Base-by-base conservation (phyloP, 2,329 filamentous ascomycete species). In the Juglanconis juglandina region DNA sequence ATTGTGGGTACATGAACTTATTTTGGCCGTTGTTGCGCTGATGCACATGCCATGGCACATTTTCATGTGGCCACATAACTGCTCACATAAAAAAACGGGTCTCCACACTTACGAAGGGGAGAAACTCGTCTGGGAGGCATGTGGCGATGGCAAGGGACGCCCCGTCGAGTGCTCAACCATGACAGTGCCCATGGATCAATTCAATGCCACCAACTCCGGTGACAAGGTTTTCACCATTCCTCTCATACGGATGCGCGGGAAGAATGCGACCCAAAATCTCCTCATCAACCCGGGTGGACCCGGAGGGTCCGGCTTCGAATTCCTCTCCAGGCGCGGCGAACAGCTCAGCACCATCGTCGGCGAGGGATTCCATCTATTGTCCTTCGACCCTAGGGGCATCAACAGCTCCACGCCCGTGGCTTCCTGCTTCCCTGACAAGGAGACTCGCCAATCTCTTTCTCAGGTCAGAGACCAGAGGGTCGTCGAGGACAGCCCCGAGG, bases 251-350 rank as follows among this genome's bases (percentile, higher is more conserved):
- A 60, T 79, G 59, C 74, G 78, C 30, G 76, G 74, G 24, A 70
- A 69, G 37, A 73, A 77, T n/a, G 74, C 76, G 10, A 77, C 73
- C 11, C 69, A 72, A 50, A 79, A 77, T 53, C 66, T 82, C 17
- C 65, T 82, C 0, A 66, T 80, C 13, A 81, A 81, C 62, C 77
- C 79, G 0, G 79, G 79, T 47, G 79, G 80, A 0, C 80, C 80
- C 0, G 80, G 79, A 6, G 78, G 68, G 8, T 76, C 76, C 47
- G 79, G 79, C 2, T 64, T 75, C 11, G 65, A 69, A 2, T 73
- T 76, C 42, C 48, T 81, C 1, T 68, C 73, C 44, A 66, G 70
- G 9, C 60, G 64, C 5, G 78, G 77, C 11, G 69, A 71, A 8
- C 65, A 69, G 13, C 64, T 81, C 4, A 74, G 67, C 56, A 65